A percentile compares a stretch with the other conserved stretches of the same genome.
Evolutionary conservation across 164 flowering plant species (phyloP).

Genomic region (Sextonia rubra): DNA sequence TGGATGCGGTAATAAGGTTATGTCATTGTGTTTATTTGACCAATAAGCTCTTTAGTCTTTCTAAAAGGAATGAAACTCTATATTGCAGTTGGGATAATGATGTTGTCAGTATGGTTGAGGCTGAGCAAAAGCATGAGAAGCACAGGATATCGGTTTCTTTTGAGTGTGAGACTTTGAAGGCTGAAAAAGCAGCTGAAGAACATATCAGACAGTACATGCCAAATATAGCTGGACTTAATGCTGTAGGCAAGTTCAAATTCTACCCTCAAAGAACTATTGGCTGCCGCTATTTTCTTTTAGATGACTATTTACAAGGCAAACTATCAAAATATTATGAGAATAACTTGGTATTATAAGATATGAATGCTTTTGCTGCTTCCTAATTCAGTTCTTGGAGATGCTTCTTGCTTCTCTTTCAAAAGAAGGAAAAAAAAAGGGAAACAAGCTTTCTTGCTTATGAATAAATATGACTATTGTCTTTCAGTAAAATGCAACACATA

Average conservation of each 20-base stretch:
- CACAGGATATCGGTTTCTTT: constrained; percentile 57
- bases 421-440: too few relatives aligned
- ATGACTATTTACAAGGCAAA: neutral
- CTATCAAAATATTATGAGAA: neutral
- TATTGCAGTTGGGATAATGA: constrained; percentile 76
- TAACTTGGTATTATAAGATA: neutral
- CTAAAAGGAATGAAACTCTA: too few relatives aligned
- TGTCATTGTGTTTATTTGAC: too few relatives aligned
- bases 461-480: neutral
- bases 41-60: too few relatives aligned
- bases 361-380: neutral
- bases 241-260: constrained; percentile 49
- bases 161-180: constrained; percentile 85
- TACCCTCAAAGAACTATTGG: neutral
- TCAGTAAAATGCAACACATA: neutral
- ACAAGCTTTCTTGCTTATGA: too few relatives aligned
- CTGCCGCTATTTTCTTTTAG: neutral
- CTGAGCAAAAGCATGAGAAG: constrained; percentile 40
- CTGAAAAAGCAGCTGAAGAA: constrained; percentile 88
- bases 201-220: constrained; percentile 87
- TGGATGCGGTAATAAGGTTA: too few relatives aligned
- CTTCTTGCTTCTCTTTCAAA: neutral
- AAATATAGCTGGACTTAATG: constrained; percentile 80
- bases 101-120: constrained; percentile 72
- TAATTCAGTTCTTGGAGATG: neutral